Evolutionary conservation across 2,329 filamentous ascomycete genomes (phyloP).

Genomic region (Aspergillus costaricaensis): DNA sequence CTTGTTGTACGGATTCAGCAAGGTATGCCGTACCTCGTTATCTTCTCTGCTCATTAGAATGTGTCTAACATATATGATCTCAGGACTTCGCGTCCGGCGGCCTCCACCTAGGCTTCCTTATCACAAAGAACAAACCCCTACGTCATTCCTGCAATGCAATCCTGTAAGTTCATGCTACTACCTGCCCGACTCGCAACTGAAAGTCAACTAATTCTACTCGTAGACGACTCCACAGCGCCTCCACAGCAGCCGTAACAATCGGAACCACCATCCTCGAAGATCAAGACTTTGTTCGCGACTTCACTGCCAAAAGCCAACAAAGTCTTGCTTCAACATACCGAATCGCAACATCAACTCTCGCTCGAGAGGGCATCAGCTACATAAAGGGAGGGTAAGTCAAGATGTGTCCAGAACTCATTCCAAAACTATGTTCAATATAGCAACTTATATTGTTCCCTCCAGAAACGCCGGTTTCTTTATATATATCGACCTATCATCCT

Average conservation of each 20-base stretch:
- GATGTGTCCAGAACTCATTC: too few species aligned
- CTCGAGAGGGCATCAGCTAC: constrained; percentile 43
- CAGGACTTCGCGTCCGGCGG: constrained; percentile 37
- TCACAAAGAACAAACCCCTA: constrained; percentile 29
- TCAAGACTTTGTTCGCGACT: constrained; percentile 37
- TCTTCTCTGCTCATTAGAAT: constrained; percentile 39
- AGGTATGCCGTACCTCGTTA: constrained; percentile 23
- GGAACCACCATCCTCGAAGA: constrained; percentile 36
- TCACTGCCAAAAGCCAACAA: constrained; percentile 26
- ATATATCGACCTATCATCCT: constrained; percentile 47
- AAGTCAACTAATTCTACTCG: neutral
- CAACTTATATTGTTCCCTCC: too few species aligned
- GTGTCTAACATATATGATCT: neutral
- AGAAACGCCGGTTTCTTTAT: constrained; percentile 52
- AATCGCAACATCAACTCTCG: constrained; percentile 36
- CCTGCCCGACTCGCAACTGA: neutral
- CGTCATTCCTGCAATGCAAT: constrained; percentile 30
- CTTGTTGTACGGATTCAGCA: constrained; percentile 49
- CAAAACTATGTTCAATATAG: too few species aligned
- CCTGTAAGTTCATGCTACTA: constrained; percentile 18
- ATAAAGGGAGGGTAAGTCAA: constrained; percentile 32
- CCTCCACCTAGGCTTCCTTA: constrained; percentile 31
- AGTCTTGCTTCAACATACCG: constrained; percentile 30
- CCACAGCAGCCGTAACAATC: constrained; percentile 31
- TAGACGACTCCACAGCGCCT: constrained; percentile 32